These are phyloP conservation scores for Byssothecium circinans DNA, from an alignment of 2,329 filamentous ascomycete genomes.

Conservation along the genomic window DNA sequence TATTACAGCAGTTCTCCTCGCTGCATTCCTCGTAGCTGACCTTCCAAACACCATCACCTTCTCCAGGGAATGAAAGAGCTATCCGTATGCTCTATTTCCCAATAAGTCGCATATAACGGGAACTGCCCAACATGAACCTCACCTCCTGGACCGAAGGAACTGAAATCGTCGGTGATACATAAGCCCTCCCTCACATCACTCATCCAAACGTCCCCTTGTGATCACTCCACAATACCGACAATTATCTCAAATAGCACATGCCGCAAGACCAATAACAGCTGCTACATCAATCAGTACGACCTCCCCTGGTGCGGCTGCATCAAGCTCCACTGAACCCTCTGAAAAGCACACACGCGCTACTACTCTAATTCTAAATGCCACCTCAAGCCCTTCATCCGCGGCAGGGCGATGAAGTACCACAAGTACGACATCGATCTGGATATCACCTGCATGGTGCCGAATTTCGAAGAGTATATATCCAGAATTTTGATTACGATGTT, in stretches of 20 bases:
- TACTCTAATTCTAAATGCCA: slow-evolving; percentile 5
- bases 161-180: slow-evolving; percentile 9
- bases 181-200: background rate
- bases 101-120: slow-evolving; percentile 1
- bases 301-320: slow-evolving; percentile 11
- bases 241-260: slow-evolving; percentile 2
- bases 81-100: slow-evolving; percentile 7
- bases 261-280: slow-evolving; percentile 8
- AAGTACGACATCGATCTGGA: slow-evolving; percentile 8
- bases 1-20: background rate
- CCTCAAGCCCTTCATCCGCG: background rate
- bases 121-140: slow-evolving; percentile 3
- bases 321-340: background rate
- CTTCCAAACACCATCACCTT: background rate
- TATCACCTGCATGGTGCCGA: slow-evolving; percentile 4
- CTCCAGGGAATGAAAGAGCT: slow-evolving; percentile 10
- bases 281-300: slow-evolving; percentile 9
- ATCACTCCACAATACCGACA: background rate
- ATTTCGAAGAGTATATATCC: background rate
- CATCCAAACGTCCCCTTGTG: background rate
- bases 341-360: slow-evolving; percentile 4
- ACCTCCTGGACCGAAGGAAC: slow-evolving; percentile 10
- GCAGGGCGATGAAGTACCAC: slow-evolving; percentile 3
- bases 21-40: background rate
- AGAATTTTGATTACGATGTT: slow-evolving; percentile 2